These are phyloP conservation scores for Collariella sp. DNA, from an alignment of 495 filamentous ascomycete genomes.

Conservation along the genomic window DNA sequence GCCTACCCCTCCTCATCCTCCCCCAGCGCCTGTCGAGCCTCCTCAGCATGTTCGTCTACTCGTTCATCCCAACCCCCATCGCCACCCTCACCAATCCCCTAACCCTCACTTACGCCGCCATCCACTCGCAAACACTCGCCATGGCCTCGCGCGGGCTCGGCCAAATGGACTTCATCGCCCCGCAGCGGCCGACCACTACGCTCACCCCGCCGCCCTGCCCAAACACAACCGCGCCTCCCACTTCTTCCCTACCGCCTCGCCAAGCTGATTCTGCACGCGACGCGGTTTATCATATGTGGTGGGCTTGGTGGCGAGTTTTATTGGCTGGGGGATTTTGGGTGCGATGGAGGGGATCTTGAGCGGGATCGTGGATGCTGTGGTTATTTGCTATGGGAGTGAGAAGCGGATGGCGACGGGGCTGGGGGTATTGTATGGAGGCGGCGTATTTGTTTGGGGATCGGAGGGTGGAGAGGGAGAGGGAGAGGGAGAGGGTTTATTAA, in stretches of 20 bases:
- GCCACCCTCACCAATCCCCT: constrained; percentile 80
- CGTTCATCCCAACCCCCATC: constrained; percentile 73
- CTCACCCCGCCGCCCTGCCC: constrained; percentile 49
- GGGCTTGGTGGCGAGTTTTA: constrained; percentile 79
- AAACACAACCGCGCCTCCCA: constrained; percentile 37
- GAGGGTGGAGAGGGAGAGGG: constrained; percentile 20
- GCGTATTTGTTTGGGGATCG: constrained; percentile 68
- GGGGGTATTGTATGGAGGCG: constrained; percentile 82
- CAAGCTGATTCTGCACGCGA: constrained; percentile 84
- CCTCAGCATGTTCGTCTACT: constrained; percentile 66
- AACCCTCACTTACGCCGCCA: constrained; percentile 84
- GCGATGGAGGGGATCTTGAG: constrained; percentile 89
- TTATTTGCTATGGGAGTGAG: constrained; percentile 92
- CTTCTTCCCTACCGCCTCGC: constrained; percentile 72
- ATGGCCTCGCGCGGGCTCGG: constrained; percentile 66
- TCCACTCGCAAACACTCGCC: constrained; percentile 77
- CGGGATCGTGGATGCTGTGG: constrained; percentile 82
- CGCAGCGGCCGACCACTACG: constrained; percentile 50
- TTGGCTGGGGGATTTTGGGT: constrained; percentile 93
- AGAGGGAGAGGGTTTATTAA: constrained; percentile 29
- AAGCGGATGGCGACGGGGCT: constrained; percentile 55
- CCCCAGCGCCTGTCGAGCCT: constrained; percentile 57
- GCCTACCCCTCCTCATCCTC: constrained; percentile 76
- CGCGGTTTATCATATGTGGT: constrained; percentile 89
- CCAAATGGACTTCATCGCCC: constrained; percentile 65